Conservation (phyloP, 2,329 filamentous ascomycete species). For the Didymella pinodella region DNA sequence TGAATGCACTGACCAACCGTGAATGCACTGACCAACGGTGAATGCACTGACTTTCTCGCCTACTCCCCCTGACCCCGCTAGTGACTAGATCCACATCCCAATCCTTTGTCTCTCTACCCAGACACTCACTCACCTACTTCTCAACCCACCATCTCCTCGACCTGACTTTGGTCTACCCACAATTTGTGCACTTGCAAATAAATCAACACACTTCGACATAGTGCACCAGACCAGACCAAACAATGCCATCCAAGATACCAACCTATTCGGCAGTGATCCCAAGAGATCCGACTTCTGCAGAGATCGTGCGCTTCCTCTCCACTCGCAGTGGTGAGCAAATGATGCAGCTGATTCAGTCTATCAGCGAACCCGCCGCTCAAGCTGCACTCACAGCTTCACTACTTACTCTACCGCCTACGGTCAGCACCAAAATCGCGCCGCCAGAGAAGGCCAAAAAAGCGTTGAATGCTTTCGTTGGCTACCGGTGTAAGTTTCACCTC, state of each 20-base stretch:
- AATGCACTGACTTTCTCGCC: conserved; percentile 23
- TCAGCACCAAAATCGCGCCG: neutral
- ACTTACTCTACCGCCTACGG: conserved; percentile 12
- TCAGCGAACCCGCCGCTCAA: conserved; percentile 27
- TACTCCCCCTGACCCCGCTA: conserved; percentile 8
- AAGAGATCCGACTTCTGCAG: conserved; percentile 22
- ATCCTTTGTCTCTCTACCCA: conserved; percentile 17
- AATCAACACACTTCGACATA: neutral
- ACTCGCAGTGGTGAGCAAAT: conserved; percentile 28
- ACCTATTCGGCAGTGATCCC: conserved; percentile 1
- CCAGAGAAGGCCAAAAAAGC: conserved; percentile 36
- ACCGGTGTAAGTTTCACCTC: conserved; percentile 39
- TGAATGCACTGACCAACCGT: conserved; percentile 30
- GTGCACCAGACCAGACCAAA: neutral
- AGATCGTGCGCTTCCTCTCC: conserved; percentile 27
- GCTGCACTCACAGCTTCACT: conserved; percentile 25
- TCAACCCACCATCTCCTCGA: neutral
- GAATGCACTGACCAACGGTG: conserved; percentile 26
- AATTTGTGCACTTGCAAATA: neutral
- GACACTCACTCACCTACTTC: conserved; percentile 10
- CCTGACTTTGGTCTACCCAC: neutral
- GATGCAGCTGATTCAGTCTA: conserved; percentile 25
- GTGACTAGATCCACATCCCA: conserved; percentile 13
- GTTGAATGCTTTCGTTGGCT: conserved; percentile 50
- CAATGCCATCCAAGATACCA: conserved; percentile 1